Evolutionary conservation across 192 early-diverging fungal genomes (phyloP).

Genomic region (Haplosporangium gracile): DNA sequence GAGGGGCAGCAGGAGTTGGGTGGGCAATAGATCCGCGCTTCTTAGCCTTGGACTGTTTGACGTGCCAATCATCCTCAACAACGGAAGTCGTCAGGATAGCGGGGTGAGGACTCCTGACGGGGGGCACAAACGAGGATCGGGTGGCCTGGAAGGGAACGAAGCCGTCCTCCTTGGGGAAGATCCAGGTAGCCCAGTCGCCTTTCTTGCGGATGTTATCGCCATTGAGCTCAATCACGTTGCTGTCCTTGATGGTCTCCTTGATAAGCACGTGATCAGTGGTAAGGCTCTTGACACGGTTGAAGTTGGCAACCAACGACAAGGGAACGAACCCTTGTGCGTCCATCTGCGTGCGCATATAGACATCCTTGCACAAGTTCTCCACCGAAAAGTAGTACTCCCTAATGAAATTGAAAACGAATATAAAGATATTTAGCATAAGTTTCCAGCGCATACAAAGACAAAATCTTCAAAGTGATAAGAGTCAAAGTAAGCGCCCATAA

Average conservation of each 20-base stretch:
- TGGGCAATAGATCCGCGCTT: slow-evolving; percentile 36
- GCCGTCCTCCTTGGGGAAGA: slow-evolving; percentile 78
- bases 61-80: slow-evolving; percentile 38
- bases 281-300: slow-evolving; percentile 89
- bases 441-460: not conserved
- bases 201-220: slow-evolving; percentile 72
- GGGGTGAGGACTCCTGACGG: slow-evolving; percentile 32
- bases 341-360: slow-evolving; percentile 96
- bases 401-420: not conserved
- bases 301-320: slow-evolving; percentile 81
- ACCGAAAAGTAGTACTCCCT: slow-evolving; percentile 98
- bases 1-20: slow-evolving; percentile 9
- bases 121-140: slow-evolving; percentile 48
- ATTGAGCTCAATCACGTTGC: slow-evolving; percentile 72
- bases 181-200: slow-evolving; percentile 90
- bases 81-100: slow-evolving; percentile 18
- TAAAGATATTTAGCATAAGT: not conserved
- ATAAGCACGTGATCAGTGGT: slow-evolving; percentile 76
- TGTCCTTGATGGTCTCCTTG: slow-evolving; percentile 65
- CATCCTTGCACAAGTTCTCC: slow-evolving; percentile 96
- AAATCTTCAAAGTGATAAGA: not conserved
- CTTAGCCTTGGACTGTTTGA: slow-evolving; percentile 48
- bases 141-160: slow-evolving; percentile 35
- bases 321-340: slow-evolving; percentile 87
- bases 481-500: not conserved